Conservation (phyloP, 805 yeast genomes). For the Suhomyces sp. region DNA sequence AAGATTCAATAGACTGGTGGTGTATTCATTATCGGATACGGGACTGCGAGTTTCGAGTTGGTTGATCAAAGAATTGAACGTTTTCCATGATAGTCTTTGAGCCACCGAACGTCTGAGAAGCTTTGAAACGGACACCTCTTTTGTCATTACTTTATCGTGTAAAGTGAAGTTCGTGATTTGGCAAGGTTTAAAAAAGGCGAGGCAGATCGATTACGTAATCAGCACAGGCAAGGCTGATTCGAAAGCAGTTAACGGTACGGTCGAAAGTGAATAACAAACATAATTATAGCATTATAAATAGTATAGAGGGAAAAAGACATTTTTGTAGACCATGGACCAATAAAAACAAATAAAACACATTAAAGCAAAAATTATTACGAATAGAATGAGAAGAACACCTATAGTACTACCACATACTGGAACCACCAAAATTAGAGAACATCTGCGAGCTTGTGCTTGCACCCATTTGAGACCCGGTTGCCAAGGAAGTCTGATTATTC, state of each 20-base stretch:
- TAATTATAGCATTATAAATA: background rate
- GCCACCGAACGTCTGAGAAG: conserved; percentile 21
- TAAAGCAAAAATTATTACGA: conserved; percentile 1
- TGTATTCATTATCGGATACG: conserved; percentile 23
- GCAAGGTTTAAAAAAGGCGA: background rate
- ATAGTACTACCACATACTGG: conserved; percentile 17
- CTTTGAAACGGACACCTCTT: conserved; percentile 10
- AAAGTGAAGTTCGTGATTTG: background rate
- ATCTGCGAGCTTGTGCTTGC: conserved; percentile 5
- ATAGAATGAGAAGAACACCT: conserved; percentile 1
- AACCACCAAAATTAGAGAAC: conserved; percentile 14
- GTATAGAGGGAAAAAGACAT: background rate
- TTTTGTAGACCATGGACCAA: conserved; percentile 1
- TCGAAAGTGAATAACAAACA: background rate
- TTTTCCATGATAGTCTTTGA: conserved; percentile 19
- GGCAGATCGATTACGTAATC: background rate
- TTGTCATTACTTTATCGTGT: background rate
- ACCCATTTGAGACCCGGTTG: conserved; percentile 6
- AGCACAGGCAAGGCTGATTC: background rate
- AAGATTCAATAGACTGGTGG: conserved; percentile 24
- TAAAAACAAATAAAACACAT: background rate
- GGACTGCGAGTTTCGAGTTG: conserved; percentile 23
- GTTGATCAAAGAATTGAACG: conserved; percentile 25
- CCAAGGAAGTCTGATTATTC: conserved; percentile 11
- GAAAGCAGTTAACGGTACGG: background rate